Evolutionary conservation across 1,284 basidiomycete species (phyloP).

Genomic region (Irpex sp.): DNA sequence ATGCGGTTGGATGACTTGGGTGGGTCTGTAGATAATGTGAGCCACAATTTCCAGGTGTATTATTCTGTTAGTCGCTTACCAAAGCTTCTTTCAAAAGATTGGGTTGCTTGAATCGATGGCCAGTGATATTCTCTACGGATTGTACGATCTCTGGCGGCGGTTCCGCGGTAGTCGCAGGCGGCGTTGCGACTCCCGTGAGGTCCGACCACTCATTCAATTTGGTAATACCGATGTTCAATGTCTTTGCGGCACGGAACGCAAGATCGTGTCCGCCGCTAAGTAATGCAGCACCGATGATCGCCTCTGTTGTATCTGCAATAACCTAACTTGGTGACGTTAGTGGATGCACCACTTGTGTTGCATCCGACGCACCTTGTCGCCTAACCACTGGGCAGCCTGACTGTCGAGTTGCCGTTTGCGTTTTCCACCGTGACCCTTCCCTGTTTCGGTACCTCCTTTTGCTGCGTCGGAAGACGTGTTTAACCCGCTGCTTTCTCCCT

Average conservation of each 20-base stretch:
- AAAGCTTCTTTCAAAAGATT: conserved; percentile 69
- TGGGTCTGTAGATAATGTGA: conserved; percentile 6
- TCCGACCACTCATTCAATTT: conserved; percentile 67
- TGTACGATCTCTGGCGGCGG: conserved; percentile 34
- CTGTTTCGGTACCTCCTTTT: conserved; percentile 7
- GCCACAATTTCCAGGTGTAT: conserved; percentile 5
- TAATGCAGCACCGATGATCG: conserved; percentile 78
- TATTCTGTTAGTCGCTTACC: conserved; percentile 36
- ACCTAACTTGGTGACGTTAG: conserved; percentile 6
- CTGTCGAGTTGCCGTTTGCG: conserved; percentile 45
- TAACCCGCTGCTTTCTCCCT: conserved; percentile 1
- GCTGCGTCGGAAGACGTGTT: not conserved
- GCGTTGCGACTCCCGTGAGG: conserved; percentile 48
- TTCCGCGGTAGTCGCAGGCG: conserved; percentile 36
- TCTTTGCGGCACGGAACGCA: conserved; percentile 60
- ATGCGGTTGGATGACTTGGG: conserved; percentile 15
- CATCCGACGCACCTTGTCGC: conserved; percentile 60
- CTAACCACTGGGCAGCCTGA: conserved; percentile 53
- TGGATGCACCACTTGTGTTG: not conserved
- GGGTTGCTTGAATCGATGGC: conserved; percentile 54
- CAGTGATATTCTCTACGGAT: conserved; percentile 60
- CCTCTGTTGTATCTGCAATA: conserved; percentile 70
- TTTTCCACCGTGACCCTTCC: conserved; percentile 21
- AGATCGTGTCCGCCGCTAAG: conserved; percentile 62
- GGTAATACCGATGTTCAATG: conserved; percentile 57